Evolutionary conservation across 179 eudicot species (phyloP), one percentile per base, ranked within the genome.

Genomic region (Dionaea muscipula): DNA sequence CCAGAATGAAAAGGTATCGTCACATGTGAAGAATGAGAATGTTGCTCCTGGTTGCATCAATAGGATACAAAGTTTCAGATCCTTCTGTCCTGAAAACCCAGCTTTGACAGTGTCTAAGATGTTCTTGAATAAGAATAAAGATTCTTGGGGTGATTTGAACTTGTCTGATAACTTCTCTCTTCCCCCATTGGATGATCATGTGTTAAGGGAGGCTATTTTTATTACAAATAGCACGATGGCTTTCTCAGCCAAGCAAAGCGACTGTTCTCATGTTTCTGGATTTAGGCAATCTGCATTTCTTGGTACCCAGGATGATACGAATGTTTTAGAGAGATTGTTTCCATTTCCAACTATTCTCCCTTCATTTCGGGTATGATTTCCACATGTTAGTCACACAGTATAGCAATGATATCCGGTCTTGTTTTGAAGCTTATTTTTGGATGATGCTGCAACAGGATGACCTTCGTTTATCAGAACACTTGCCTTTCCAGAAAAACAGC

Each of bases 321-420:
- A 71, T 25, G 59, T 71, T 51, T 69, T 88, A 26, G 86, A 81
- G 74, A 63, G 22, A 9, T 53, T 87, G 60, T 78, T 84, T 70
- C 99, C 93, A 8, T 88, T 79, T 76, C 99, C 99, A 55, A 82
- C 94, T 19, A 59, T 87, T 62, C 91, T 93, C 59, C 96, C 99
- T 57, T 65, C 78, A 46, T 79, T 74, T 69, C 75, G 82, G 94
- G 98, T 91, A 53, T 21, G 64, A 56, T 3, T 28, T 12, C 33
- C 13, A 27, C 20, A 27, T 7, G 13, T 45, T 20, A 18, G n/a
- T 22, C 33, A 21, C 19, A 20, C 20, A 26, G 26, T 27, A 33
- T 14, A 2, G 23, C 24, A 6, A 16, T 23, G 1, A 23, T 7
- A 6, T 24, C 16, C 15, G 9, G 16, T n/a, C 19, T 21, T 41